Percentiles rank a stretch among this genome's conserved stretches.
Conservation (phyloP, 352 stramenopile genomes). For the Saprolegnia diclina region DNA sequence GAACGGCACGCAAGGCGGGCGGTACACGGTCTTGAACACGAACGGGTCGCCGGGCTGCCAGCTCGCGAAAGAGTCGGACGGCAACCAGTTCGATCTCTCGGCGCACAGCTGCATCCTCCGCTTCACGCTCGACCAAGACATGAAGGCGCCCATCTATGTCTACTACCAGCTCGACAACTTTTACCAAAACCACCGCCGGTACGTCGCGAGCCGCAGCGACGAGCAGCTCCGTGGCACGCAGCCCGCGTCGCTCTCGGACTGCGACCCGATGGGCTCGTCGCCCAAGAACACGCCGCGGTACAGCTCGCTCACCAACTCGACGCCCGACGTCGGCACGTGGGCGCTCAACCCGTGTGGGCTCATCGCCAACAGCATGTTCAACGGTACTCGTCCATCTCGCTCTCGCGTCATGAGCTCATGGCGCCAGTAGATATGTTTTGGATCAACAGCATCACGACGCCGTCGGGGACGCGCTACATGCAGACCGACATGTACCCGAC, state of each 20-base stretch:
- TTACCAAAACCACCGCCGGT: conserved; percentile 98
- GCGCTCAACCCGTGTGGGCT: conserved; percentile 96
- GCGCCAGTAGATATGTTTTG: conserved; percentile 64
- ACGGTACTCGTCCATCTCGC: conserved; percentile 53
- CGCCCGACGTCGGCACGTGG: conserved; percentile 34
- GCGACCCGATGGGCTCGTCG: conserved; percentile 65
- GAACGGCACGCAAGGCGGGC: conserved; percentile 34
- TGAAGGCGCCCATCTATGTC: conserved; percentile 94
- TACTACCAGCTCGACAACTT: conserved; percentile 99
- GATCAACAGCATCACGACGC: conserved; percentile 61
- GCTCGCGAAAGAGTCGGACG: conserved; percentile 49
- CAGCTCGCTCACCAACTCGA: conserved; percentile 43
- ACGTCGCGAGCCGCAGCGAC: conserved; percentile 87
- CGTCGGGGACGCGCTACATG: conserved; percentile 43
- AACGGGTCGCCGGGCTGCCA: conserved; percentile 54
- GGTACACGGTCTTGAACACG: conserved; percentile 41
- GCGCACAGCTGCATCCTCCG: conserved; percentile 68
- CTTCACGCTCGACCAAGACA: conserved; percentile 87
- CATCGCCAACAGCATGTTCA: conserved; percentile 99
- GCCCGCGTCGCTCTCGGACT: conserved; percentile 57
- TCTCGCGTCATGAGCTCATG: background rate
- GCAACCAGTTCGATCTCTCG: conserved; percentile 57
- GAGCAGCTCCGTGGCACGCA: conserved; percentile 82
- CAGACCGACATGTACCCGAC: conserved; percentile 56
- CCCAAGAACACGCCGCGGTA: conserved; percentile 51